Percentiles rank a stretch among this genome's conserved stretches.
Evolutionary conservation across 148 eudicot genomes (phyloP).

Genomic region (Hydrangea macrophylla): DNA sequence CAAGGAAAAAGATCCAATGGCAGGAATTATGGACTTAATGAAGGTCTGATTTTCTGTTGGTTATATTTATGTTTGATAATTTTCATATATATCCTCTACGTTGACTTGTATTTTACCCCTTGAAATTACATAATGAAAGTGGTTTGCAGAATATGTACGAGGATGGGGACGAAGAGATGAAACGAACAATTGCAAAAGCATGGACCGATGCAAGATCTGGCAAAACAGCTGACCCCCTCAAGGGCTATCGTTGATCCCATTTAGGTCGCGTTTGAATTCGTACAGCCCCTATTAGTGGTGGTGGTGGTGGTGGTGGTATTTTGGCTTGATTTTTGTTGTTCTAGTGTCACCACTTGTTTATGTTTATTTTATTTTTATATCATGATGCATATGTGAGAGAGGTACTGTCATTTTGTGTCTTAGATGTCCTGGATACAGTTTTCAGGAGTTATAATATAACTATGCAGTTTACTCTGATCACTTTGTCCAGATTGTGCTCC

Average conservation of each 20-base stretch:
- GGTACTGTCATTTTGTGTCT: background rate
- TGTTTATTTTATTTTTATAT: too few species aligned
- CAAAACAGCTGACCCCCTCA: constrained; percentile 64
- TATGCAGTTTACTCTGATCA: too few species aligned
- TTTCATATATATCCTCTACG: background rate
- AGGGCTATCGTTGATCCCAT: constrained; percentile 31
- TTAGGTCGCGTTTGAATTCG: background rate
- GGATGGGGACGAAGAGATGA: constrained; percentile 96
- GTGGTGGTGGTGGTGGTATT: background rate
- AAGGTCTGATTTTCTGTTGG: constrained; percentile 41
- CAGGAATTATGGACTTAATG: constrained; percentile 94
- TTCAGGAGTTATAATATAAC: background rate
- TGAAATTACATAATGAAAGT: background rate
- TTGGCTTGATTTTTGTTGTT: background rate
- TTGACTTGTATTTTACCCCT: background rate
- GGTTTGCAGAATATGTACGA: constrained; percentile 88
- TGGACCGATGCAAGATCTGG: constrained; percentile 96
- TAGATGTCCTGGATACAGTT: background rate
- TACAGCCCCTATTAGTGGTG: background rate
- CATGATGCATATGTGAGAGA: background rate
- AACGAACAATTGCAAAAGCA: constrained; percentile 86
- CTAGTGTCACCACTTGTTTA: too few species aligned
- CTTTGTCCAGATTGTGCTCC: too few species aligned
- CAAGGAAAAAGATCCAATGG: constrained; percentile 88
- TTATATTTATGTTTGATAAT: background rate